Evolutionary conservation across 2,329 filamentous ascomycete species (phyloP), one percentile per base, ranked within the genome.

Genomic region (Cladosporium sp.): DNA sequence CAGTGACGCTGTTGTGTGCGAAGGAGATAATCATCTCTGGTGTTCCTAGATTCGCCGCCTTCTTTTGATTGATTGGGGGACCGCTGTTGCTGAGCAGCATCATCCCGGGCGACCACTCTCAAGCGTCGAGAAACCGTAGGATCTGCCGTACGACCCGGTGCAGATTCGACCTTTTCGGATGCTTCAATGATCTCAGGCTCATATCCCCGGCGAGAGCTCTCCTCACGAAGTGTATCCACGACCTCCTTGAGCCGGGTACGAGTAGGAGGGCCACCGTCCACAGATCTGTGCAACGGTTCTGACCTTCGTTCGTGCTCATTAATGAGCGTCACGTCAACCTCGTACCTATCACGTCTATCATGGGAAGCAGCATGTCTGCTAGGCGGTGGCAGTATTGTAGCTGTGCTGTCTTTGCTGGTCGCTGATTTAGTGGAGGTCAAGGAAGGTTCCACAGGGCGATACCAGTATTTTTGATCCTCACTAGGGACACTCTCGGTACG

Each of bases 91-190:
- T 22, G 34, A 9, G 39, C 22, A 3, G 20, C 9, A 28, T 28
- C 36, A 28, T 6, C 22, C 13, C 15, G 17, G 2, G 22, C 12
- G 6, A 53, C 22, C 13, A 53, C 3, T 15, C 34, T 42, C 20
- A 53, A 22, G 8, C 25, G 50, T n/a, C 44, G 50, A 3, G 50
- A 53, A 1, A 44, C 15, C 22, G 25, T n/a, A 4, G 36, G 37
- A 42, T 53, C 50, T 19, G 22, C 15, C 12, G 37, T n/a, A 12
- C 35, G 22, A 10, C n/a, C 9, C 1, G 50, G 22, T 20, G 50
- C 36, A 22, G 50, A 7, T 9, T 58, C 54, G 25, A 58, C 50
- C 22, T 61, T 55, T 37, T 61, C 58, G 7, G 54, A 54, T 5
- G 58, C 56, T 32, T 60, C 58, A 17, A 58, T 56, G 39, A 58